Evolutionary conservation across 371 early-diverging fungal genomes (phyloP).

Genomic region (Mortierella sp.): DNA sequence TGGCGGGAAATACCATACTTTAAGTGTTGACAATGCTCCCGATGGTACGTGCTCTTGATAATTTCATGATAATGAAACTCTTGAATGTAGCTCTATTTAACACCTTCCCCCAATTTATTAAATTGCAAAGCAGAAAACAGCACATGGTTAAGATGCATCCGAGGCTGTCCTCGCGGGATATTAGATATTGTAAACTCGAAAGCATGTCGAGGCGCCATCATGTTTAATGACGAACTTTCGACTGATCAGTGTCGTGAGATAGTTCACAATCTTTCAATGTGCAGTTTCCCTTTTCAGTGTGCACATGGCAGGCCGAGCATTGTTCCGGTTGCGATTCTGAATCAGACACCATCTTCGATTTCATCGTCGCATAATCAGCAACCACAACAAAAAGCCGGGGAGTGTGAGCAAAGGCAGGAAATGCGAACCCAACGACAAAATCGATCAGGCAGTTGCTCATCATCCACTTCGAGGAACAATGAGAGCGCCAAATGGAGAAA

Average conservation of each 20-base stretch:
- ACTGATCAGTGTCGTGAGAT: slow-evolving; percentile 64
- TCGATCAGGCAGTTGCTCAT: neutral
- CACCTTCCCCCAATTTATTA: neutral
- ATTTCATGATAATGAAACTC: neutral
- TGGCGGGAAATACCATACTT: neutral
- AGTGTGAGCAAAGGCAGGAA: neutral
- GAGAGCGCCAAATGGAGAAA: neutral
- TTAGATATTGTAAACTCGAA: slow-evolving; percentile 78
- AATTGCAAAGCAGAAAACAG: slow-evolving; percentile 7
- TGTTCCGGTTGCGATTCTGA: slow-evolving; percentile 29
- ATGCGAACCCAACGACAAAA: neutral
- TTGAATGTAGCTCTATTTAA: neutral
- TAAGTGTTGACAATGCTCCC: neutral
- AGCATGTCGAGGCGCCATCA: slow-evolving; percentile 85
- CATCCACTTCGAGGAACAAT: neutral
- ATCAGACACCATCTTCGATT: neutral
- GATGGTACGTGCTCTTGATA: neutral
- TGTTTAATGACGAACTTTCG: slow-evolving; percentile 78
- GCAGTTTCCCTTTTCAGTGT: slow-evolving; percentile 77
- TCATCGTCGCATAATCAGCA: neutral
- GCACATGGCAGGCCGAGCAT: slow-evolving; percentile 67
- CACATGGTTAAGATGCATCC: slow-evolving; percentile 48
- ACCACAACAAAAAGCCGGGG: neutral
- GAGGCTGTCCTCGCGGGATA: slow-evolving; percentile 74
- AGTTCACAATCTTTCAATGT: slow-evolving; percentile 64